Conservation (phyloP, 169 alveolate species). For the Amoebophrya sp. region DNA sequence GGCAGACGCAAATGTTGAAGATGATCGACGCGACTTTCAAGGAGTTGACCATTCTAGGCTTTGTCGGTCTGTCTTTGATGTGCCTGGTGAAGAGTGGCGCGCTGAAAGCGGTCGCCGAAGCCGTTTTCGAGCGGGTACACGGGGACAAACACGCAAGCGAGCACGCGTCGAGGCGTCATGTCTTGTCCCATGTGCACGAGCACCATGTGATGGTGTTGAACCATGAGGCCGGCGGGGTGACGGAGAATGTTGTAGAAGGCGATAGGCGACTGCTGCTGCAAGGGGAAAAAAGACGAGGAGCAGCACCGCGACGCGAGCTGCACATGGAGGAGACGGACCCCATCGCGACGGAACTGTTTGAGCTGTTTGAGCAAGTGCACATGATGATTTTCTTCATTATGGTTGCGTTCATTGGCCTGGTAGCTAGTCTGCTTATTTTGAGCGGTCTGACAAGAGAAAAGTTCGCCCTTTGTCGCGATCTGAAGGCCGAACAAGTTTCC, state of each 20-base stretch:
- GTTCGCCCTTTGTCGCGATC: neutral
- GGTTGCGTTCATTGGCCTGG: neutral
- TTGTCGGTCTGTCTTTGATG: neutral
- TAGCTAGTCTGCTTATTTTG: neutral
- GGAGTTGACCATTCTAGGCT: constrained; percentile 8
- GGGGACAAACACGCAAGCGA: neutral
- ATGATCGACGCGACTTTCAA: constrained; percentile 1
- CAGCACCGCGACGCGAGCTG: neutral
- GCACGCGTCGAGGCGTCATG: neutral
- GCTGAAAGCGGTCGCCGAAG: neutral
- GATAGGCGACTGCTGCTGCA: no score
- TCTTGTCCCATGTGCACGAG: neutral
- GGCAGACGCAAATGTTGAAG: constrained; percentile 22
- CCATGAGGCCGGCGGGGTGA: neutral
- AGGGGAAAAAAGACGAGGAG: no score
- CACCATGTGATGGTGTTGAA: neutral
- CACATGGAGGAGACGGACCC: neutral
- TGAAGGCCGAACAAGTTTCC: neutral
- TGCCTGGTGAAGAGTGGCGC: neutral
- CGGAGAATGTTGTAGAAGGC: no score
- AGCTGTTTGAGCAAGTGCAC: neutral
- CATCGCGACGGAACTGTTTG: neutral
- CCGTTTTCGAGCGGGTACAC: neutral
- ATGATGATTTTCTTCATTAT: constrained; percentile 8
- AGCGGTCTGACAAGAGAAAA: neutral